Base-by-base conservation (phyloP, 768 basidiomycete species). In the Leccinum sublutescens region DNA sequence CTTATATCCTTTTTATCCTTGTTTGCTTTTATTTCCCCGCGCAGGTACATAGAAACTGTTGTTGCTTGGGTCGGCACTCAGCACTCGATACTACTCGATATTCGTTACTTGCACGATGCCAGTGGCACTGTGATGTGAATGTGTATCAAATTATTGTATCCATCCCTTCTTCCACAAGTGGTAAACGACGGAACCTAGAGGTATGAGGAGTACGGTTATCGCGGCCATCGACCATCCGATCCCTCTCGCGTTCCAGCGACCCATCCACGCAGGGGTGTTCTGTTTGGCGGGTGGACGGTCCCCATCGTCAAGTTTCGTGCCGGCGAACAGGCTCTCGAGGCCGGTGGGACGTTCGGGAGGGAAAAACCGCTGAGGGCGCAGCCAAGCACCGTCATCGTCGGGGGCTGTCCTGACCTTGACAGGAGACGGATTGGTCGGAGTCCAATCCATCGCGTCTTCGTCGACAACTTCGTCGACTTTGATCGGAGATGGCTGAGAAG, bases 321-420 rank as follows among this genome's bases (percentile, higher is more conserved):
- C 78, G 57, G 85, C 85, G 61, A 91, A 86, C 15, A 92, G 73
- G 38, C 79, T 77, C 71, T 92, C 89, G 8, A 92, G 78, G 14
- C 89, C 89, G 1, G 89, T 92, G 1, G 89, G 87, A 60, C 84
- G 81, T 68, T 91, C 89, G 0, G 89, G 89, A 15, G 88, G 82
- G 63, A 91, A 92, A 68, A 91, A 92, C 14, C 81, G 79, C 64
- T 90, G 89, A 4, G 86, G 88, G 5, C 84, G 82, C 52, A 92
- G 65, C 84, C 81, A 86, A 25, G 75, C 71, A 8, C 76, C 77
- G 55, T 81, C 78, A 19, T 80, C 62, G 31, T 73, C 62, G 47
- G 62, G 54, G 1, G 54, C 8, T 58, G 61, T 64, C 75, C 66
- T 59, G 57, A 55, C 60, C 52, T 64, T 73, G 56, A 57, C 45